Conservation (phyloP, 2,329 filamentous ascomycete genomes). For the Seiridium unicorne region DNA sequence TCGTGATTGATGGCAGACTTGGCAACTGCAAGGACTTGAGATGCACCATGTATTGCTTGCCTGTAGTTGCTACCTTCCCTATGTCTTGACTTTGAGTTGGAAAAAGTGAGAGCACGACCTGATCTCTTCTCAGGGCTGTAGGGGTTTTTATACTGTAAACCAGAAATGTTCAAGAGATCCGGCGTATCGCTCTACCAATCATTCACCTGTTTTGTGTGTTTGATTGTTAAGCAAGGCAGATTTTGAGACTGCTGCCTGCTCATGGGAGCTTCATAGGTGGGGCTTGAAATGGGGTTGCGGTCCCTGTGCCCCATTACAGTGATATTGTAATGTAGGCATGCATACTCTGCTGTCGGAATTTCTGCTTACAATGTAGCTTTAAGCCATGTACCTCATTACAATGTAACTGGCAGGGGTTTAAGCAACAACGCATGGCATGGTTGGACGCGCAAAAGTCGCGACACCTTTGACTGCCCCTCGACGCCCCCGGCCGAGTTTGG, state of each 20-base stretch:
- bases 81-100: no score
- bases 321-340: no score
- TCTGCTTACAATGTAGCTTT: no score
- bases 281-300: no score
- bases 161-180: background rate
- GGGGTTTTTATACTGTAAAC: background rate
- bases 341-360: no score
- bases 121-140: no score
- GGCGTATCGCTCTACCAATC: constrained; percentile 11
- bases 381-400: no score
- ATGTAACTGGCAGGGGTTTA: no score
- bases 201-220: background rate
- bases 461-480: constrained; percentile 1
- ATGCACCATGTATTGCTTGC: background rate
- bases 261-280: no score
- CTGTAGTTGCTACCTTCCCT: background rate
- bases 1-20: background rate
- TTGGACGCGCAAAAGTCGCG: constrained; percentile 6
- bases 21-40: background rate
- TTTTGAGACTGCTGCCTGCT: constrained; percentile 17
- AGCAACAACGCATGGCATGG: background rate
- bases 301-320: no score
- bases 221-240: constrained; percentile 30
- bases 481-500: constrained; percentile 1
- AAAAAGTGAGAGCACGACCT: no score